These are phyloP conservation scores for Tuber brumale DNA, from an alignment of 495 filamentous ascomycete species.

Conservation along the genomic window DNA sequence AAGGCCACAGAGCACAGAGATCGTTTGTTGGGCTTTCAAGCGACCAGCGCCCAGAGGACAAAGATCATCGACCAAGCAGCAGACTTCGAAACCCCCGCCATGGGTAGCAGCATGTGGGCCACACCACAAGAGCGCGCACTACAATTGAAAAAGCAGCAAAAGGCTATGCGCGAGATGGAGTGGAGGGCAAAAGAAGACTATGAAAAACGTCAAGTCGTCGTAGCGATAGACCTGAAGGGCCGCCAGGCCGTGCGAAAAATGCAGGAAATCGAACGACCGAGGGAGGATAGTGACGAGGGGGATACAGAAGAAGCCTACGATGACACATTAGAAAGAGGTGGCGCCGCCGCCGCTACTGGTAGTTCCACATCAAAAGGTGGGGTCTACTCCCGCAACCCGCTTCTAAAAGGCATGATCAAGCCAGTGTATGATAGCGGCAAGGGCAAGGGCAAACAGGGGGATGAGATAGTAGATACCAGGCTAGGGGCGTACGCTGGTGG, in stretches of 20 bases:
- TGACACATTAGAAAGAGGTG: conserved; percentile 25
- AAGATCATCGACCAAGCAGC: conserved; percentile 87
- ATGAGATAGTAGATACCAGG: conserved; percentile 43
- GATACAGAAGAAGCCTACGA: conserved; percentile 40
- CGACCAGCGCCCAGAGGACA: conserved; percentile 79
- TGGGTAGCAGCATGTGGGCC: conserved; percentile 72
- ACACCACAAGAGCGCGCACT: conserved; percentile 77
- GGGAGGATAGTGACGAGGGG: conserved; percentile 48
- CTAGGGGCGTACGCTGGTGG: conserved; percentile 43
- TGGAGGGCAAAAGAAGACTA: conserved; percentile 86
- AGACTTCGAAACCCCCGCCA: conserved; percentile 72
- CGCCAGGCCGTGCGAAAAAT: conserved; percentile 71
- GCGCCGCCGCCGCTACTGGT: conserved; percentile 18
- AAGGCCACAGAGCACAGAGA: conserved; percentile 74
- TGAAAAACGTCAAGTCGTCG: conserved; percentile 82
- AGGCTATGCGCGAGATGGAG: conserved; percentile 76
- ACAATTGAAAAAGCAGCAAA: conserved; percentile 86
- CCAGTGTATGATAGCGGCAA: conserved; percentile 62
- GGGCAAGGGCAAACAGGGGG: conserved; percentile 46
- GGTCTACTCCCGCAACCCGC: conserved; percentile 75
- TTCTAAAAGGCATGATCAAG: conserved; percentile 70
- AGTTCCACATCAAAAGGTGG: conserved; percentile 45
- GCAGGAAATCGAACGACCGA: conserved; percentile 53
- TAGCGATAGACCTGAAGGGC: conserved; percentile 75
- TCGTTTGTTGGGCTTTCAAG: conserved; percentile 72